These are phyloP conservation scores for Craspedostauros australis DNA, from an alignment of 108 stramenopile genomes.

Conservation along the genomic window DNA sequence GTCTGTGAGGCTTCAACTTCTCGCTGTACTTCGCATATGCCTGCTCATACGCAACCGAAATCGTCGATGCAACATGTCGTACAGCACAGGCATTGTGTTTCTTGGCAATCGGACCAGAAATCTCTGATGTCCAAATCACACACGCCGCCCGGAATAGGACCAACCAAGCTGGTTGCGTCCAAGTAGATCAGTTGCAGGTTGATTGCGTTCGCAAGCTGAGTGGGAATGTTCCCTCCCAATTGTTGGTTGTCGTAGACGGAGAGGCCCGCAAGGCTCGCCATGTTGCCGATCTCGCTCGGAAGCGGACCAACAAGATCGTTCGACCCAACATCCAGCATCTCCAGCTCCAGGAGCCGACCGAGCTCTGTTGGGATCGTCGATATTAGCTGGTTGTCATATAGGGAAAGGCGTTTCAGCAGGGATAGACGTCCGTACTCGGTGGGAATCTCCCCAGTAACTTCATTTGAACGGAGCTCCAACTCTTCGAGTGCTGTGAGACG, in stretches of 20 bases:
- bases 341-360: conserved; percentile 21
- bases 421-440: not conserved
- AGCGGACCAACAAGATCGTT: conserved; percentile 31
- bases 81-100: conserved; percentile 19
- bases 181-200: conserved; percentile 27
- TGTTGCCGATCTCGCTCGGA: conserved; percentile 8
- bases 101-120: conserved; percentile 28
- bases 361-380: conserved; percentile 33
- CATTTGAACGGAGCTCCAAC: conserved; percentile 7
- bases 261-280: conserved; percentile 13
- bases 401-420: conserved; percentile 3
- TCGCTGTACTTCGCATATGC: no score
- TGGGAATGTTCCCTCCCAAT: conserved; percentile 30
- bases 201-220: conserved; percentile 14
- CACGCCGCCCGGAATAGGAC: conserved; percentile 7
- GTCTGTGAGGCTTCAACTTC: no score
- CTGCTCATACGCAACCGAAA: no score
- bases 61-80: conserved; percentile 18
- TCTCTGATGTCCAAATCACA: conserved; percentile 21
- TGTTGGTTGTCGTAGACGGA: conserved; percentile 33
- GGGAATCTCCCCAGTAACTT: conserved; percentile 5
- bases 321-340: conserved; percentile 17
- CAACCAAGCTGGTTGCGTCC: conserved; percentile 30
- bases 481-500: not conserved
- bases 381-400: conserved; percentile 29